Base-by-base conservation (phyloP, 805 yeast genomes). In the Spathaspora sp. region DNA sequence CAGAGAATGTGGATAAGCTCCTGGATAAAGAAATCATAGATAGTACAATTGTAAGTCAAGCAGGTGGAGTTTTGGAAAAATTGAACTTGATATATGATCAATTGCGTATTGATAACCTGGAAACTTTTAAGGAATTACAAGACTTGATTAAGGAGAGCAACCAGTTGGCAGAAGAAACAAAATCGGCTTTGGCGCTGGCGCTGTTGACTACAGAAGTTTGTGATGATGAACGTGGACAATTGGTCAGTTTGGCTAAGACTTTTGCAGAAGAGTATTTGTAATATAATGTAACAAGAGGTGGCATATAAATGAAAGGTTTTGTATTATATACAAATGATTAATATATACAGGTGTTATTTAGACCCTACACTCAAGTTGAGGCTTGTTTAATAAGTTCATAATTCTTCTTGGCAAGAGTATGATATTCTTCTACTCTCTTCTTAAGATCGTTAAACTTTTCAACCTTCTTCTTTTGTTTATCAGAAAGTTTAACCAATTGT, bases 401-500 rank as follows among this genome's bases (percentile, higher is more conserved):
- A 57, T 73, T 72, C 59, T 63, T 62, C 55, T 63, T 67, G 29
- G 79, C 75, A 61, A 73, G 57, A 50, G 64, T 67, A 53, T 73
- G 66, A 58, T 74, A 74, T 14, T 61, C 66, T 20, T 59, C 61
- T 43, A 74, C 74, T 61, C 71, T 72, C 69, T 72, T 73, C 55
- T 69, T 70, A 59, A 74, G 71, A 16, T 65, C 68, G 29, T 48
- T 52, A 47, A 58, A 52, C 57, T 67, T 65, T 49, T 63, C 63
- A 48, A 59, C 63, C 59, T 69, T 70, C 47, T 52, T 56, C 58
- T 62, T 58, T 57, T 68, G 66, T 54, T 68, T 70, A 35, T 70
- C 73, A 31, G 74, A 66, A 51, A 65, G 58, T 49, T 79, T 85
- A 46, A 86, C 81, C 68, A 86, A 69, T 47, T 77, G 70, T 68